Conservation (phyloP, 805 yeast species). For the Nakazawaea anatomiae region DNA sequence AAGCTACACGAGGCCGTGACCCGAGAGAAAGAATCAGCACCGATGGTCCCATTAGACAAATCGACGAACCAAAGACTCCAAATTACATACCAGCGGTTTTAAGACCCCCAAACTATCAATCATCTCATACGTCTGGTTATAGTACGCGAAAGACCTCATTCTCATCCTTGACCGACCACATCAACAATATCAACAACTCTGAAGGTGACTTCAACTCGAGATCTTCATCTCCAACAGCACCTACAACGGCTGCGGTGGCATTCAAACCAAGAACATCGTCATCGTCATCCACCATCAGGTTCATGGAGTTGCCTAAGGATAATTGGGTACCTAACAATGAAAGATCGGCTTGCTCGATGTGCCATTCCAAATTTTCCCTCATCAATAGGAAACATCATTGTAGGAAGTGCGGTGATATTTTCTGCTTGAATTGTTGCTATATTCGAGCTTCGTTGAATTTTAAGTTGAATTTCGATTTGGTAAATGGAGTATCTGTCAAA, state of each 20-base stretch:
- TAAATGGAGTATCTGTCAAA: constrained; percentile 21
- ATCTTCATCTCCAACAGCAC: background rate
- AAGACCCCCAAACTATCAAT: constrained; percentile 26
- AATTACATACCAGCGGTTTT: constrained; percentile 48
- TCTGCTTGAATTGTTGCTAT: constrained; percentile 29
- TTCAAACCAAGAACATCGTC: background rate
- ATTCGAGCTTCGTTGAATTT: constrained; percentile 25
- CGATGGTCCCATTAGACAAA: constrained; percentile 27
- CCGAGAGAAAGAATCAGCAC: constrained; percentile 11
- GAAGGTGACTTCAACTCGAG: background rate
- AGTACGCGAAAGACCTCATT: constrained; percentile 1
- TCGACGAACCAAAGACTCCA: constrained; percentile 41
- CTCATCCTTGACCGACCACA: constrained; percentile 1
- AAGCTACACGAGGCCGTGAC: constrained; percentile 4
- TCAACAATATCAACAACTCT: background rate
- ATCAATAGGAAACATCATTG: constrained; percentile 41
- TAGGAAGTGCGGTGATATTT: constrained; percentile 44
- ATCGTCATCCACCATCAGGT: background rate
- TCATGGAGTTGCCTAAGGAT: constrained; percentile 40
- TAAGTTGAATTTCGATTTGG: constrained; percentile 28
- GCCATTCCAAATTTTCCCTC: constrained; percentile 20
- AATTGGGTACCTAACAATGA: constrained; percentile 46
- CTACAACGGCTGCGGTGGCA: too few species aligned
- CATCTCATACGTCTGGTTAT: background rate
- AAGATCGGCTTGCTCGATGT: constrained; percentile 30